phyloP scores from a whole-genome alignment of 176 grass and related monocot genomes.

The Puya raimondii region DNA sequence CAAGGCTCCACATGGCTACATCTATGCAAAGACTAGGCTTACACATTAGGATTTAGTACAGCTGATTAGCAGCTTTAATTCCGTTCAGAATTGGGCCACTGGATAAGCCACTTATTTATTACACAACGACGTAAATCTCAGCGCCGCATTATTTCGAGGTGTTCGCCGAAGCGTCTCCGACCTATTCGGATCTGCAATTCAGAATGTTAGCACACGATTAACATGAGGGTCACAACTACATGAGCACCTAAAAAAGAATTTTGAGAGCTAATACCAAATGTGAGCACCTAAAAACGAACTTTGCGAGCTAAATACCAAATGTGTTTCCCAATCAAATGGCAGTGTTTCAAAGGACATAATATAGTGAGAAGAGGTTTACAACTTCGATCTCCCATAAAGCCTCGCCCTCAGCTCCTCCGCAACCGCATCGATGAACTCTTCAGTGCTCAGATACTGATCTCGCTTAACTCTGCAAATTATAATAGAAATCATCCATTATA shows the following conservation, averaged over 20 bases:
- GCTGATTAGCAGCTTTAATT: too few relatives aligned
- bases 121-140: too few relatives aligned
- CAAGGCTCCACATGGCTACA: too few relatives aligned
- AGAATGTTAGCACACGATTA: background rate
- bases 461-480: slow-evolving; percentile 36
- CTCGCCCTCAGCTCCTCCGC: slow-evolving; percentile 40
- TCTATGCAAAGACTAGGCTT: too few relatives aligned
- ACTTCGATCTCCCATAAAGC: slow-evolving; percentile 32
- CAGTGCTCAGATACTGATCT: slow-evolving; percentile 42
- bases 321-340: background rate
- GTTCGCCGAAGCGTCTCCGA: background rate
- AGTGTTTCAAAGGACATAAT: background rate
- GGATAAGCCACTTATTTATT: too few relatives aligned
- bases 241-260: background rate
- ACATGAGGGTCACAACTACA: background rate
- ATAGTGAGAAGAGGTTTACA: slow-evolving; percentile 19
- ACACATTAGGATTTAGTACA: too few relatives aligned
- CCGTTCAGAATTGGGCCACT: too few relatives aligned
- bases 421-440: slow-evolving; percentile 53
- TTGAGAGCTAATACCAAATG: too few relatives aligned
- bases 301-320: background rate
- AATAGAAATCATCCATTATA: background rate
- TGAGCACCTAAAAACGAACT: background rate
- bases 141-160: too few relatives aligned
- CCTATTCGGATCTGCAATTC: background rate